Evolutionary conservation across 441 rosid species (phyloP), one percentile per base, ranked within the genome.

Genomic region (Hypseocharis bilobata): DNA sequence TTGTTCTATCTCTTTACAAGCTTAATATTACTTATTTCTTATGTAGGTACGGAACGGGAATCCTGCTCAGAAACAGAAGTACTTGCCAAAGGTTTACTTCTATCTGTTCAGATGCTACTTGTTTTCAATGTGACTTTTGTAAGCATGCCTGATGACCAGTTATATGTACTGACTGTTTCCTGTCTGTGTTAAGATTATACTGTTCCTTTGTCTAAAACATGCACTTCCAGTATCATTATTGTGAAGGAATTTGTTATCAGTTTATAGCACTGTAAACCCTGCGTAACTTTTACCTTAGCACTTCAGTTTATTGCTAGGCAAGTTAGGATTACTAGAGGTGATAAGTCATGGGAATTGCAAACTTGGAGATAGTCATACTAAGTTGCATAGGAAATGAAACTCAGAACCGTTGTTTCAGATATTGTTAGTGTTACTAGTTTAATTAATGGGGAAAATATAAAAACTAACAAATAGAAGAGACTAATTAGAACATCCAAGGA

Each of bases 21-120:
- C 14, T 47, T 68, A 63, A 28, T 36, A 14, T 28, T 11, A 69
- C 2, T 19, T 30, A 57, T 58, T 63, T 64, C 56, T 71, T 77
- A 68, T 51, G 28, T 64, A 92, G 98, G 97, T 83, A 60, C 84
- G 96, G 82, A 90, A 92, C 66, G 97, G 91, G 76, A 88, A 61
- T 68, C 79, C 83, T 62, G 84, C 80, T 0, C 98, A 90, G 75
- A 92, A 88, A 76, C 79, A 81, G 65, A 90, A 92, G 67, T 90
- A 88, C 80, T 77, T 92, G 78, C 91, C 98, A 1, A 90, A 88
- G 97, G 98, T 90, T 42, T 42, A 66, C 16, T 66, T 72, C 14
- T 19, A 59, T 68, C 7, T n/a, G 32, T 34, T 45, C 4, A 27
- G 7, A 3, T n/a, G 22, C 14, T 20, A 6, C 38, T 68, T 20